These are phyloP conservation scores for Rhodotorula mucilaginosa DNA, from an alignment of 1,284 basidiomycete genomes.

Conservation along the genomic window DNA sequence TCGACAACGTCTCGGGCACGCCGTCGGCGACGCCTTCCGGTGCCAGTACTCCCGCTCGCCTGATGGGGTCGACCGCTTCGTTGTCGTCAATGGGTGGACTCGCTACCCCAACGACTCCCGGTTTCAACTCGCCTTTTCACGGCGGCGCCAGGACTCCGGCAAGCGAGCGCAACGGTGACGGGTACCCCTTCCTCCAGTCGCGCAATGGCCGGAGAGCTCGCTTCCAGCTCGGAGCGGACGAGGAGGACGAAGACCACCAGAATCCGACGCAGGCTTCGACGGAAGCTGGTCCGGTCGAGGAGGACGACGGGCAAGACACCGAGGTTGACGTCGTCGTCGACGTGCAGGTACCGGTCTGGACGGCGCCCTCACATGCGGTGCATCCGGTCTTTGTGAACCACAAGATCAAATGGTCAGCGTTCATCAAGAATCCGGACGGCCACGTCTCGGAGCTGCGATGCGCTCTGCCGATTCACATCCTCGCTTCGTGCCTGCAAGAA, in stretches of 20 bases:
- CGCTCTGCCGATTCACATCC: constrained; percentile 78
- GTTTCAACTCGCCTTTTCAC: constrained; percentile 26
- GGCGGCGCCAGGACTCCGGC: constrained; percentile 13
- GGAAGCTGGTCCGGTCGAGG: constrained; percentile 11
- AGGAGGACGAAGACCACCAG: constrained; percentile 18
- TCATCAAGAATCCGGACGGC: constrained; percentile 60
- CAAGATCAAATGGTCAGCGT: constrained; percentile 59
- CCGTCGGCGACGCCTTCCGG: constrained; percentile 51
- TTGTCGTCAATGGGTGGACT: constrained; percentile 26
- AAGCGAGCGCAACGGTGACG: background rate
- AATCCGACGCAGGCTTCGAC: constrained; percentile 1
- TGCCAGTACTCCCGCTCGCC: constrained; percentile 41
- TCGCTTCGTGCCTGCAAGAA: constrained; percentile 67
- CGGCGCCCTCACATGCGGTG: constrained; percentile 36
- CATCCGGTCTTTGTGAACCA: constrained; percentile 52
- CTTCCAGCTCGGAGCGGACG: constrained; percentile 23
- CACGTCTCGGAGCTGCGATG: constrained; percentile 80
- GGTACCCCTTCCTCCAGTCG: constrained; percentile 12
- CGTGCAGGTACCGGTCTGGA: constrained; percentile 40
- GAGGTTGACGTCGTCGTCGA: constrained; percentile 43
- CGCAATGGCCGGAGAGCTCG: background rate
- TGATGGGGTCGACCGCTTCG: constrained; percentile 35
- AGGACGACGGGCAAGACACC: constrained; percentile 39
- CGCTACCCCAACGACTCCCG: constrained; percentile 28
- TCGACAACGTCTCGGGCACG: constrained; percentile 53